These are phyloP conservation scores for Quercus dentata DNA, from an alignment of 306 rosid genomes.

Conservation along the genomic window DNA sequence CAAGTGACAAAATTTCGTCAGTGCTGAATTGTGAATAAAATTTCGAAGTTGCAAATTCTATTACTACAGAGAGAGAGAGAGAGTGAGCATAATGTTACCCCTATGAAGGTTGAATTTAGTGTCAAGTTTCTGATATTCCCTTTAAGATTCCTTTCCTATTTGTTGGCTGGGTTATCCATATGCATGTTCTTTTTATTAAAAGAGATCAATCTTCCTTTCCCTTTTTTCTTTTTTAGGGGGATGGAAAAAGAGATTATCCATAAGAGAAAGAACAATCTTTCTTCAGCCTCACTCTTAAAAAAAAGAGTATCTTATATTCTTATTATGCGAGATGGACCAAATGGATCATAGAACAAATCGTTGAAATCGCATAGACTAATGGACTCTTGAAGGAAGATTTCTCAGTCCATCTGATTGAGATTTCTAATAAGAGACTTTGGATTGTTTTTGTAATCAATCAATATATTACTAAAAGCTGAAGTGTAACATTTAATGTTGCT, in stretches of 20 bases:
- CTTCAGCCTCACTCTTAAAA: not conserved
- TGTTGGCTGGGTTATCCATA: not conserved
- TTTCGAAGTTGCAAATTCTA: not conserved
- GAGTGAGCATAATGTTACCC: not conserved
- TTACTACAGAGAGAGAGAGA: not conserved
- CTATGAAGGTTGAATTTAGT: not conserved
- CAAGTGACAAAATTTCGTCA: too few species aligned
- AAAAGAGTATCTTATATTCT: not conserved
- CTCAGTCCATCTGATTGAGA: too few species aligned
- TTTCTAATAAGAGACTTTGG: too few species aligned
- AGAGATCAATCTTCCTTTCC: not conserved
- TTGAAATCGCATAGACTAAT: too few species aligned
- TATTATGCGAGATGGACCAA: not conserved
- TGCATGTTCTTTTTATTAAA: not conserved
- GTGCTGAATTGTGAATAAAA: not conserved
- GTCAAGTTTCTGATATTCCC: not conserved
- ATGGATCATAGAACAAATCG: not conserved
- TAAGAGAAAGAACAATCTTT: not conserved
- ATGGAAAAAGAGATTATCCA: not conserved
- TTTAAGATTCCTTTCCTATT: not conserved
- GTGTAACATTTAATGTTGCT: too few species aligned
- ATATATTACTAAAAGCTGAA: too few species aligned
- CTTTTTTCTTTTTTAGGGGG: not conserved
- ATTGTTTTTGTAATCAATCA: too few species aligned
- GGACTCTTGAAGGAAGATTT: too few species aligned